A percentile compares a stretch with the other conserved stretches of the same genome.
phyloP scores from a whole-genome alignment of 1,284 basidiomycete genomes.

The Tilletia horrida region DNA sequence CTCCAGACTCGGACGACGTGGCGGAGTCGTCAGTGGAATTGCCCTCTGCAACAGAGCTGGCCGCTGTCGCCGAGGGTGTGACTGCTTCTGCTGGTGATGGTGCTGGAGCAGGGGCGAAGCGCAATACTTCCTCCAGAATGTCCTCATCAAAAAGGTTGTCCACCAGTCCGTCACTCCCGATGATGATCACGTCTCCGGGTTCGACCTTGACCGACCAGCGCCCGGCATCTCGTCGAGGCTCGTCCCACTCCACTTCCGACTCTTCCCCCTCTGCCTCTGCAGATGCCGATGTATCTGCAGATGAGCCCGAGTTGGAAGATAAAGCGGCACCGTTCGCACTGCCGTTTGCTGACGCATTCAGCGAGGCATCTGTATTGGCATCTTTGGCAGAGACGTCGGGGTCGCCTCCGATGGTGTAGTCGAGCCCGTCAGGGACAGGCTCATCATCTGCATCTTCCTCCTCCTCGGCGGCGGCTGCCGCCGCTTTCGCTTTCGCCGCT shows the following conservation, averaged over 20 bases:
- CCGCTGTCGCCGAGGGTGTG: neutral
- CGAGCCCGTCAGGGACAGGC: slow-evolving; percentile 11
- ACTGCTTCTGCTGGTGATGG: neutral
- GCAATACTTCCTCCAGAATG: slow-evolving; percentile 78
- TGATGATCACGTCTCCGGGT: slow-evolving; percentile 80
- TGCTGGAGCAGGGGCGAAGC: slow-evolving; percentile 60
- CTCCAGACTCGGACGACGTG: neutral
- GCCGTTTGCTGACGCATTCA: neutral
- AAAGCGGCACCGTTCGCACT: neutral
- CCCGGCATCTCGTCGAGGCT: slow-evolving; percentile 63
- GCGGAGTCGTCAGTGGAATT: neutral
- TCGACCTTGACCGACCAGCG: slow-evolving; percentile 71
- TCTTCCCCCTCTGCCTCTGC: neutral
- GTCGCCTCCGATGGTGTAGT: slow-evolving; percentile 10
- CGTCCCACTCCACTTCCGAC: slow-evolving; percentile 41
- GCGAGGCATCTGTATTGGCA: neutral
- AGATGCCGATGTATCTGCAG: neutral
- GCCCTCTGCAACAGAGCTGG: too few species aligned
- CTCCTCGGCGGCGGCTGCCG: neutral
- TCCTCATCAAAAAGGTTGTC: slow-evolving; percentile 96
- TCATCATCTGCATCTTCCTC: slow-evolving; percentile 22
- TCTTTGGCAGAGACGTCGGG: neutral
- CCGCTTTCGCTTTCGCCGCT: neutral
- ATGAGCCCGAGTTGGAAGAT: neutral
- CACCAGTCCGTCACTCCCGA: slow-evolving; percentile 82